Base-by-base conservation (phyloP, 176 grass and related monocot species). In the Lolium rigidum region DNA sequence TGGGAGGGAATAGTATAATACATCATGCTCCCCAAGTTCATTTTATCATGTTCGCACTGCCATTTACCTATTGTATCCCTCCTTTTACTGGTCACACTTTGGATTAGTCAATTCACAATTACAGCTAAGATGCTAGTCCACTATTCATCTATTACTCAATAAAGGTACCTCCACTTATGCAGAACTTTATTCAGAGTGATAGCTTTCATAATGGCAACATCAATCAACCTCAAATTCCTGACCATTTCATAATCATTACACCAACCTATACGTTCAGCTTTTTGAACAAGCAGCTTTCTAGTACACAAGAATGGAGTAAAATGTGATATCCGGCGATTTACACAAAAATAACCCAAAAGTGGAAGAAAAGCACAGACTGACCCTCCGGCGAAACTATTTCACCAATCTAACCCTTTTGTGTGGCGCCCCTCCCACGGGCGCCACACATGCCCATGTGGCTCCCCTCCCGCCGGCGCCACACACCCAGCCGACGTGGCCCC, bases 201-300 rank as follows among this genome's bases (percentile, higher is more conserved):
- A 81, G 70, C 81, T 82, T 85, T 91, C 86, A 85, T 85, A 82
- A 91, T 85, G 86, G 67, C 44, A 71, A 61, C 77, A 85, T 48
- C 77, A 62, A 82, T 77, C 77, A 51, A 70, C 11, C 82, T 63
- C 47, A 70, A 61, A 87, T 76, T 9, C 17, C 71, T 88, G 62
- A 77, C 62, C 37, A 85, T 88, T 91, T 80, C 62, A 60, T 88
- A 91, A 91, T 88, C 76, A 91, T 88, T 82, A 77, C 82, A 81
- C 90, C 81, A 61, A 71, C 77, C 51, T 71, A 63, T 35, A 85
- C 21, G 35, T 85, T 47, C 22, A 88, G 76, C 86, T 77, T 91
- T 88, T 77, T 82, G 35, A 82, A 60, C 56, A 75, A 88, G 70
- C 54, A 81, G 57, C 81, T 63, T 81, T 91, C 59, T 54, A 54